Evolutionary conservation across 176 grass and related monocot genomes (phyloP).

Genomic region (Tillandsia leiboldiana): DNA sequence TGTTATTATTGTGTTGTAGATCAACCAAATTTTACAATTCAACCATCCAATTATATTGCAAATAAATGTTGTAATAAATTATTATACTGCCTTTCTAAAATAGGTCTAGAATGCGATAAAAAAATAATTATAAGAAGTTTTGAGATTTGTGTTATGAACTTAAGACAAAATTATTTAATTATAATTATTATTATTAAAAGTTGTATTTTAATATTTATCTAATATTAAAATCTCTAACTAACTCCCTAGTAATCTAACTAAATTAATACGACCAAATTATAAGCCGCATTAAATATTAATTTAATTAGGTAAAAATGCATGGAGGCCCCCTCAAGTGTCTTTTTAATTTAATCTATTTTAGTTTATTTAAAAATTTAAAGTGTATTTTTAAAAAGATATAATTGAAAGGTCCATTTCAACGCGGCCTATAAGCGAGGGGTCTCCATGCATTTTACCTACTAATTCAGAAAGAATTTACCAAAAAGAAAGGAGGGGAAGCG

Average conservation of each 20-base stretch:
- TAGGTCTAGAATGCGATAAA: too few relatives aligned
- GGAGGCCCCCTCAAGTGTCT: not conserved
- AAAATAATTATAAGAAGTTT: too few relatives aligned
- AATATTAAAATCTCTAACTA: conserved; percentile 17
- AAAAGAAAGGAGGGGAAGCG: conserved; percentile 10
- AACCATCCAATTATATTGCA: too few relatives aligned
- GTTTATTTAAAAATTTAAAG: not conserved
- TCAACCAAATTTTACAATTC: too few relatives aligned
- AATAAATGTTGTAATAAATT: too few relatives aligned
- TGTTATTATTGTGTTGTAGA: too few relatives aligned
- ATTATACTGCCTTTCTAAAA: too few relatives aligned
- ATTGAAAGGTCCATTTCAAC: too few relatives aligned
- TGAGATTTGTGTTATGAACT: too few relatives aligned
- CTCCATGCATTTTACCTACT: not conserved
- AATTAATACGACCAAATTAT: conserved; percentile 14
- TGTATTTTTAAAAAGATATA: too few relatives aligned
- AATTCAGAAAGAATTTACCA: not conserved
- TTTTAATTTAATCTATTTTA: not conserved
- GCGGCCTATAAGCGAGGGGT: too few relatives aligned
- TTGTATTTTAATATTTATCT: not conserved
- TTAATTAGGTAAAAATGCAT: not conserved
- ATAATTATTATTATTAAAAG: not conserved
- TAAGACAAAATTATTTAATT: conserved; percentile 15
- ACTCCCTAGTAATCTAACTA: conserved; percentile 13
- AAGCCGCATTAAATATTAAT: conserved; percentile 8